These are phyloP conservation scores for Daldinia sp. DNA, from an alignment of 2,329 filamentous ascomycete genomes.

Conservation along the genomic window DNA sequence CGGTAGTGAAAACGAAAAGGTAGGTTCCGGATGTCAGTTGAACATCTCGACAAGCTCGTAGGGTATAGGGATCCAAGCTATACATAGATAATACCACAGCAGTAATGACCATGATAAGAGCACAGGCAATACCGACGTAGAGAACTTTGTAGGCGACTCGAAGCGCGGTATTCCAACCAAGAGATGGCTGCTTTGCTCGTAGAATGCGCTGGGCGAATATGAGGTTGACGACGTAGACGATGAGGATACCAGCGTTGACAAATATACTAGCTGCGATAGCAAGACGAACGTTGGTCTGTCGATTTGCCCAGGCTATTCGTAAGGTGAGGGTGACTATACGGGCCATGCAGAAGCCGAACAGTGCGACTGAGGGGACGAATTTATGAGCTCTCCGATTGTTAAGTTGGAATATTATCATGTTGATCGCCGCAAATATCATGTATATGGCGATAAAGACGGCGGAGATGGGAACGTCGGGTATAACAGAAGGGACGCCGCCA, in stretches of 20 bases:
- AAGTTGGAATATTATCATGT: slow-evolving; percentile 67
- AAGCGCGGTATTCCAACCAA: slow-evolving; percentile 53
- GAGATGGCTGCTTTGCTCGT: slow-evolving; percentile 53
- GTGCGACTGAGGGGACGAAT: slow-evolving; percentile 53
- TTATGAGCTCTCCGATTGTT: slow-evolving; percentile 55
- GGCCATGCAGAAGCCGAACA: slow-evolving; percentile 56
- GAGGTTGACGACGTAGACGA: slow-evolving; percentile 55
- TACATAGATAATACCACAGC: slow-evolving; percentile 50
- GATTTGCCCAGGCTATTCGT: slow-evolving; percentile 54
- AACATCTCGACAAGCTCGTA: slow-evolving; percentile 45
- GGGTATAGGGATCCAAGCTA: slow-evolving; percentile 40
- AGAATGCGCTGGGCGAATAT: slow-evolving; percentile 56
- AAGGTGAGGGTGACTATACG: slow-evolving; percentile 53
- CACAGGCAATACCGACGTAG: slow-evolving; percentile 46
- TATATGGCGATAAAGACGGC: slow-evolving; percentile 73
- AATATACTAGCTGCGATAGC: slow-evolving; percentile 54
- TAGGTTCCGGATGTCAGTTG: slow-evolving; percentile 48
- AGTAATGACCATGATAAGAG: slow-evolving; percentile 52
- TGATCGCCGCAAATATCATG: slow-evolving; percentile 61
- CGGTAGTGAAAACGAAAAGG: slow-evolving; percentile 48
- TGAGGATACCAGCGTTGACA: slow-evolving; percentile 54
- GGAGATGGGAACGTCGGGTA: slow-evolving; percentile 73
- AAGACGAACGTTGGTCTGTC: slow-evolving; percentile 48
- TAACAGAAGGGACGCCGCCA: slow-evolving; percentile 68
- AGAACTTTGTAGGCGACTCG: slow-evolving; percentile 47